Base-by-base conservation (phyloP, 768 basidiomycete genomes). In the Phylloporus sp. region DNA sequence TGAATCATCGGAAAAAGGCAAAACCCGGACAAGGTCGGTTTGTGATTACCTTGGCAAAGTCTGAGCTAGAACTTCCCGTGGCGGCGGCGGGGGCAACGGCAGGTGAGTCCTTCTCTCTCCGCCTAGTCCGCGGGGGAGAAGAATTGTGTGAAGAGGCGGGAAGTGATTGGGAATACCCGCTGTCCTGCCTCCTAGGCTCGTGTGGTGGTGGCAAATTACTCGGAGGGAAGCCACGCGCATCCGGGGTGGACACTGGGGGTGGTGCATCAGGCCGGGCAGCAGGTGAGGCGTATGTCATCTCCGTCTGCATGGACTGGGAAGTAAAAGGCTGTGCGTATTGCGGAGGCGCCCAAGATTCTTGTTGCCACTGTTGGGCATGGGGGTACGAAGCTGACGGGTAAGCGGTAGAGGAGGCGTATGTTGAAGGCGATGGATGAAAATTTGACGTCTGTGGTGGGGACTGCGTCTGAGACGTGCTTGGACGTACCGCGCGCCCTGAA, bases 31-130 rank as follows among this genome's bases (percentile, higher is more conserved):
- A 48, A 31, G 6, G 22, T 46, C 11, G 11, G 28, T 24, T 40
- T 39, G 31, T 36, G 47, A 59, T 57, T 58, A 72, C 77, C 72
- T 77, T 78, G 35, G 55, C 47, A 56, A 76, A 78, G 58, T 78
- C 76, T 16, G 77, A 59, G 10, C 66, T 59, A 41, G 68, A 57
- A 50, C 22, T 22, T 20, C 61, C 57, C 16, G 65, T 45, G 44
- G 63, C 49, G 23, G 61, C 54, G 61, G 60, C 54, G 56, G 64
- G 44, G 44, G 56, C 54, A 52, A 65, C 50, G 53, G 62, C 55
- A 36, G 69, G 58, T 5, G 65, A 63, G 52, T 71, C 70, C 50
- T 73, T 70, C 50, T 71, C 73, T 41, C 59, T 68, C 52, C 67
- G 68, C 52, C 69, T 74, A 22, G 65, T 65, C 62, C 70, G 72